These are phyloP conservation scores for Diddensiella santjacobensis DNA, from an alignment of 805 yeast genomes.

Conservation along the genomic window DNA sequence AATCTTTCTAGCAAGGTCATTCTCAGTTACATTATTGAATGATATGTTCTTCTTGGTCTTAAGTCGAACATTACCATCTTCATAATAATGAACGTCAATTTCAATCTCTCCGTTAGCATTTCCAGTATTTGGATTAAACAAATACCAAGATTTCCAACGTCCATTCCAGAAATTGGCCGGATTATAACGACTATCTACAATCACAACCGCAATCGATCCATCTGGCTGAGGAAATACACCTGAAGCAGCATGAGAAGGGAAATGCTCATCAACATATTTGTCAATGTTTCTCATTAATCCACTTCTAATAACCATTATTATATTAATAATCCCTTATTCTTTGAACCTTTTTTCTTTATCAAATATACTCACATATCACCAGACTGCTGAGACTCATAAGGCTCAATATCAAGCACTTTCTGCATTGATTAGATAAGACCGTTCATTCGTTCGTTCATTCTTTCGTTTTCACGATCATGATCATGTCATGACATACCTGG, in stretches of 20 bases:
- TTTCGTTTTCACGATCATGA: too few relatives aligned
- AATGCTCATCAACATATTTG: conserved; percentile 60
- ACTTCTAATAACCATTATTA: too few relatives aligned
- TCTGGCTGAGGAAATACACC: conserved; percentile 41
- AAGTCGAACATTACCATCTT: conserved; percentile 91
- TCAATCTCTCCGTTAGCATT: conserved; percentile 49
- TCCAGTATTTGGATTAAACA: conserved; percentile 35
- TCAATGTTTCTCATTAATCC: conserved; percentile 20
- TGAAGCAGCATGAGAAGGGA: conserved; percentile 51
- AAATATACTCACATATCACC: too few relatives aligned
- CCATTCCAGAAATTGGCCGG: conserved; percentile 85
- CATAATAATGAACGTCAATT: conserved; percentile 86
- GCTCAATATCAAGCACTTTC: conserved; percentile 6
- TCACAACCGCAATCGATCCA: conserved; percentile 42
- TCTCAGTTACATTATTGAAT: conserved; percentile 9
- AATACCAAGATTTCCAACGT: conserved; percentile 72
- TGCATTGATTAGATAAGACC: background rate
- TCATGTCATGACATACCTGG: background rate
- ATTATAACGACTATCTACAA: conserved; percentile 69
- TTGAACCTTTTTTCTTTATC: too few relatives aligned
- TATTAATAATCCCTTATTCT: too few relatives aligned
- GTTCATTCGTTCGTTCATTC: background rate
- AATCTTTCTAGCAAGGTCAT: conserved; percentile 44
- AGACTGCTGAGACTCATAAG: too few relatives aligned
- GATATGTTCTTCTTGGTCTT: conserved; percentile 39